These are phyloP conservation scores for Phytophthora pluvialis DNA, from an alignment of 352 stramenopile species.

Conservation along the genomic window DNA sequence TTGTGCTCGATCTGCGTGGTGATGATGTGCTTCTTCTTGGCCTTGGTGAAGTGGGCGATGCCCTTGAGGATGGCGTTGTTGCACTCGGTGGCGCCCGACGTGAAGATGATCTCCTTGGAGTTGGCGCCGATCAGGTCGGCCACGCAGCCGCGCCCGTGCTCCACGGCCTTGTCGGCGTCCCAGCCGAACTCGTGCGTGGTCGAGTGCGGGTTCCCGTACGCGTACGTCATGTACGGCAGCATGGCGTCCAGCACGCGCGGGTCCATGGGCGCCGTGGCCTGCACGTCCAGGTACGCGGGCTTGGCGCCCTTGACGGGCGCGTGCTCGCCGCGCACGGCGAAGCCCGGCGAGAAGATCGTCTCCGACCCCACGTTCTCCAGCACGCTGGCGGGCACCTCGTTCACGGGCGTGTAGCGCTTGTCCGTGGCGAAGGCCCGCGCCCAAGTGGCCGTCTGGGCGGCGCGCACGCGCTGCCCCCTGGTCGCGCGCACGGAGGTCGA, in stretches of 20 bases:
- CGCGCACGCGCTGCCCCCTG: conserved; percentile 7
- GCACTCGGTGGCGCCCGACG: conserved; percentile 97
- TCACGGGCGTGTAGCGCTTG: conserved; percentile 87
- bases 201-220: conserved; percentile 99
- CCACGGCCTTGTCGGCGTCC: conserved; percentile 97
- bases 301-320: conserved; percentile 69
- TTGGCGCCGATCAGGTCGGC: conserved; percentile 94
- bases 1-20: conserved; percentile 98
- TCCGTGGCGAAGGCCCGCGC: conserved; percentile 51
- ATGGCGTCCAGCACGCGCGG: conserved; percentile 99
- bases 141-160: conserved; percentile 89
- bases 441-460: conserved; percentile 1
- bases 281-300: conserved; percentile 95
- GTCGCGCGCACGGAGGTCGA: conserved; percentile 13
- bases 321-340: conserved; percentile 73
- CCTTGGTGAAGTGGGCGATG: conserved; percentile 94
- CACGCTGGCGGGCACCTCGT: conserved; percentile 86
- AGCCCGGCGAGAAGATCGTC: conserved; percentile 86
- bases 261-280: conserved; percentile 98
- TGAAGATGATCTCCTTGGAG: conserved; percentile 99
- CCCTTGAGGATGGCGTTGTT: conserved; percentile 99
- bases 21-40: conserved; percentile 98
- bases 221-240: conserved; percentile 96
- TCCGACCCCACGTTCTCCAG: conserved; percentile 78
- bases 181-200: conserved; percentile 98